phyloP scores from a whole-genome alignment of 768 basidiomycete genomes.

The Pleurotus citrinopileatus region DNA sequence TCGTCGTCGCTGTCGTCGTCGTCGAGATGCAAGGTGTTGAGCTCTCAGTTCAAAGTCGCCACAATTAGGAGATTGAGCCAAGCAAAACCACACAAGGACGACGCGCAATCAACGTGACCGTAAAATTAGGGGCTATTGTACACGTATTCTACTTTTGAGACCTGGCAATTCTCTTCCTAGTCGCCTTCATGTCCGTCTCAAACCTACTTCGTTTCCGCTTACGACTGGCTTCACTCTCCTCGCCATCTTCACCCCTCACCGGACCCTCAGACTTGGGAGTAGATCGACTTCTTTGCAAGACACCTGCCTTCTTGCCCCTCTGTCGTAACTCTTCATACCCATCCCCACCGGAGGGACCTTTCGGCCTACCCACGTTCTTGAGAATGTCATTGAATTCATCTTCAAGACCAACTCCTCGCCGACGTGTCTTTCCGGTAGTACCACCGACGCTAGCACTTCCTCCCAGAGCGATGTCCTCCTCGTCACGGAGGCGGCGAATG shows the following conservation, averaged over 20 bases:
- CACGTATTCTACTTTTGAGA: conserved; percentile 1
- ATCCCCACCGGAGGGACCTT: conserved; percentile 46
- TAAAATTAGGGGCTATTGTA: neutral
- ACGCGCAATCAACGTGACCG: conserved; percentile 5
- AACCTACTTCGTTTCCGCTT: conserved; percentile 47
- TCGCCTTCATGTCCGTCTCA: conserved; percentile 42
- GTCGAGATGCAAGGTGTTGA: neutral
- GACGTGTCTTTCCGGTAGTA: conserved; percentile 48
- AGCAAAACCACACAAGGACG: neutral
- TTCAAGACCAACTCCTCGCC: conserved; percentile 68
- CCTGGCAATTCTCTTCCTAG: conserved; percentile 32
- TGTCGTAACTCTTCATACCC: conserved; percentile 82
- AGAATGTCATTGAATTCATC: conserved; percentile 86
- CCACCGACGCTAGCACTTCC: conserved; percentile 46
- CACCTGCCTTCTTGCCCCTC: conserved; percentile 59
- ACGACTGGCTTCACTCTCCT: conserved; percentile 21
- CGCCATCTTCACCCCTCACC: conserved; percentile 27
- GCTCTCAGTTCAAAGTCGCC: neutral
- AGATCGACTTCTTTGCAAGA: conserved; percentile 56
- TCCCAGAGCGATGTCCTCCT: conserved; percentile 86
- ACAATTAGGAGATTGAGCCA: conserved; percentile 1
- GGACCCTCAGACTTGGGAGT: conserved; percentile 18
- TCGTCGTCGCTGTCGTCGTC: neutral
- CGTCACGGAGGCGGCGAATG: conserved; percentile 69
- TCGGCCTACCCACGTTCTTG: conserved; percentile 50